Evolutionary conservation across 2,329 filamentous ascomycete genomes (phyloP).

Genomic region (Paraphoma sp.): DNA sequence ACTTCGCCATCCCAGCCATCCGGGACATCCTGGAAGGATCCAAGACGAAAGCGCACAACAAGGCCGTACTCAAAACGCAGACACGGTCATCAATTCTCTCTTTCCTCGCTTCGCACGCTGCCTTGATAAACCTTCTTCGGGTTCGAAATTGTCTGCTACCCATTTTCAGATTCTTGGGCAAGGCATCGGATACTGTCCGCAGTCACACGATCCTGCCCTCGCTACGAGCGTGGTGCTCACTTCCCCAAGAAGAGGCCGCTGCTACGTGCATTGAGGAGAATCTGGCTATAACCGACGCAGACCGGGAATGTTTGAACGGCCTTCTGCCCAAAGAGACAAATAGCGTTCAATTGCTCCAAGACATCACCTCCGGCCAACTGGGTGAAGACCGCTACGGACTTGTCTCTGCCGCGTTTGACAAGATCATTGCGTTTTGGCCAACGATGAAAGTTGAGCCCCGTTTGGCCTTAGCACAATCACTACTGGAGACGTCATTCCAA

Average conservation of each 20-base stretch:
- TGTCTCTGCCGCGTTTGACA: slow-evolving; percentile 69
- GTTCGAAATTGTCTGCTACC: slow-evolving; percentile 77
- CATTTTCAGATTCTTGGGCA: slow-evolving; percentile 73
- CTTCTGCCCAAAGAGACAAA: slow-evolving; percentile 65
- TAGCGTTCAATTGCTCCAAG: slow-evolving; percentile 61
- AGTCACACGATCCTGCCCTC: slow-evolving; percentile 79
- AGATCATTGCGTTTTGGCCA: slow-evolving; percentile 75
- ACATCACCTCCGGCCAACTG: slow-evolving; percentile 55
- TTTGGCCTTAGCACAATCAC: slow-evolving; percentile 64
- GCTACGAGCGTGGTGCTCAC: slow-evolving; percentile 70
- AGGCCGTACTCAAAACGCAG: slow-evolving; percentile 61
- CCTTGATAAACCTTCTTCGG: slow-evolving; percentile 69
- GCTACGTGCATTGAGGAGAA: slow-evolving; percentile 58
- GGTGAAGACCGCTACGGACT: slow-evolving; percentile 61
- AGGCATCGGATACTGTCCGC: slow-evolving; percentile 74
- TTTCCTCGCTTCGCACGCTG: slow-evolving; percentile 76
- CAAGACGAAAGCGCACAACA: slow-evolving; percentile 42
- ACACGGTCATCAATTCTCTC: slow-evolving; percentile 70
- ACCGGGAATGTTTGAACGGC: slow-evolving; percentile 60
- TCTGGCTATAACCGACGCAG: slow-evolving; percentile 56
- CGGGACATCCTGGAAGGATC: slow-evolving; percentile 65
- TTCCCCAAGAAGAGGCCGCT: slow-evolving; percentile 60
- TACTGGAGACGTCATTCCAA: slow-evolving; percentile 67
- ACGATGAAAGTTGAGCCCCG: slow-evolving; percentile 70
- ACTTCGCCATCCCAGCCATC: slow-evolving; percentile 71